These are phyloP conservation scores for Vigna hirtella DNA, from an alignment of 306 rosid species.

Conservation along the genomic window DNA sequence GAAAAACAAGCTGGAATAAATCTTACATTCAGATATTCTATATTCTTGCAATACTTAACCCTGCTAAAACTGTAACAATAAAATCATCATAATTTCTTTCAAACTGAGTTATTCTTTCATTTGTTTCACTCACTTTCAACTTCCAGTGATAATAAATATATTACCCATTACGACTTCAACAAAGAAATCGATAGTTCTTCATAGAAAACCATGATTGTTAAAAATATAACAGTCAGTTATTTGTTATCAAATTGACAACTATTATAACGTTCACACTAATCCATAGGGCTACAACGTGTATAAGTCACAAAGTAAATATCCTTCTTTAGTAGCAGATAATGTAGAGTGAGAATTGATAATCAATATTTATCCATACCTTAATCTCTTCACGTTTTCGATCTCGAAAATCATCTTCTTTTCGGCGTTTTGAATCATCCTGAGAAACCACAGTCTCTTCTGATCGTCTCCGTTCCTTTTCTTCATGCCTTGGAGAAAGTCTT, in stretches of 20 bases:
- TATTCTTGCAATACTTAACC: not conserved
- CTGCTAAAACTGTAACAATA: conserved; percentile 7
- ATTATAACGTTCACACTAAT: conserved; percentile 13
- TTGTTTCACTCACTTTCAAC: conserved; percentile 34
- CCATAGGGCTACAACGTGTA: not conserved
- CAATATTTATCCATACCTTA: conserved; percentile 65
- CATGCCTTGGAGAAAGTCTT: conserved; percentile 96
- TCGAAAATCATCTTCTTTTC: conserved; percentile 96
- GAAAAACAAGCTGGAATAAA: conserved; percentile 7
- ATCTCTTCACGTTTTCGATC: conserved; percentile 92
- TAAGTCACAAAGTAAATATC: not conserved
- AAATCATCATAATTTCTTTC: not conserved
- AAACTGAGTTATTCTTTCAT: not conserved
- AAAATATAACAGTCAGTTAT: not conserved
- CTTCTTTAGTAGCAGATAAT: conserved; percentile 17
- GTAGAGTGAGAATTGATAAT: conserved; percentile 13
- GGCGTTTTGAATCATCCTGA: conserved; percentile 89
- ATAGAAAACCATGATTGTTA: conserved; percentile 7
- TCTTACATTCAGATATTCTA: conserved; percentile 12
- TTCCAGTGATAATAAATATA: conserved; percentile 1
- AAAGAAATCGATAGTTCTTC: conserved; percentile 12
- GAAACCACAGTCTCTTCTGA: conserved; percentile 83
- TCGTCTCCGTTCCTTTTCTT: conserved; percentile 89
- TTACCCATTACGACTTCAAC: conserved; percentile 4
- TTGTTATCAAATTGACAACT: not conserved